phyloP scores from a whole-genome alignment of 768 basidiomycete species.

The Candolleomyces efflorescens region DNA sequence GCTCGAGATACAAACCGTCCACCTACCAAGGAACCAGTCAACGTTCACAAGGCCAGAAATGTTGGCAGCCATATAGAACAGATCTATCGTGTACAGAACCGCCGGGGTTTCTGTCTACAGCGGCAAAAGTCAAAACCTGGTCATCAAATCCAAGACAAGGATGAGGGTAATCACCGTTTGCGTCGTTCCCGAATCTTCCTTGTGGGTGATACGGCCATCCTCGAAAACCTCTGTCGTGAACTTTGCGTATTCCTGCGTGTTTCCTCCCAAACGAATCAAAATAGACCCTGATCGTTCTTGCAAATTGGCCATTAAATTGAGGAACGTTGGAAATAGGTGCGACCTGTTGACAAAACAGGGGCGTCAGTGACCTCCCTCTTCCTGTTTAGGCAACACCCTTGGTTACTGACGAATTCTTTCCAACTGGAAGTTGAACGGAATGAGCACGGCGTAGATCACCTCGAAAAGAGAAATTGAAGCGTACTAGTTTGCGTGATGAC shows the following conservation, averaged over 20 bases:
- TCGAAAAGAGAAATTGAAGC: constrained; percentile 16
- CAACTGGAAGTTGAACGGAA: constrained; percentile 28
- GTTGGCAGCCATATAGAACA: constrained; percentile 63
- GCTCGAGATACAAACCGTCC: neutral
- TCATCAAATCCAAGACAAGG: too few relatives aligned
- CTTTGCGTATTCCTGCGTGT: constrained; percentile 69
- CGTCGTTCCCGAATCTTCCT: constrained; percentile 28
- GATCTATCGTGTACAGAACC: constrained; percentile 56
- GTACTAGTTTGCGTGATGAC: constrained; percentile 53
- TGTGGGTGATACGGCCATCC: constrained; percentile 32
- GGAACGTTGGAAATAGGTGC: constrained; percentile 45
- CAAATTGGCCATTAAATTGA: constrained; percentile 79
- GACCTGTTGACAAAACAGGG: constrained; percentile 14
- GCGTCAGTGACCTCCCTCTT: too few relatives aligned
- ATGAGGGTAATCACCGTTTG: constrained; percentile 34
- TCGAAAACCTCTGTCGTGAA: constrained; percentile 40
- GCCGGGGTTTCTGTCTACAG: constrained; percentile 64
- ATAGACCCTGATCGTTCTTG: constrained; percentile 57
- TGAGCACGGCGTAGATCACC: neutral
- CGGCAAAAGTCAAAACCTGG: neutral
- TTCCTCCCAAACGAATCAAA: constrained; percentile 71
- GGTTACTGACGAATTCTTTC: constrained; percentile 36
- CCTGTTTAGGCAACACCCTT: too few relatives aligned
- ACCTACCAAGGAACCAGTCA: constrained; percentile 53
- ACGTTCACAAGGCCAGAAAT: constrained; percentile 58